Evolutionary conservation across 768 basidiomycete genomes (phyloP), one percentile per base, ranked within the genome.

Genomic region (Russula griseocarnosa): DNA sequence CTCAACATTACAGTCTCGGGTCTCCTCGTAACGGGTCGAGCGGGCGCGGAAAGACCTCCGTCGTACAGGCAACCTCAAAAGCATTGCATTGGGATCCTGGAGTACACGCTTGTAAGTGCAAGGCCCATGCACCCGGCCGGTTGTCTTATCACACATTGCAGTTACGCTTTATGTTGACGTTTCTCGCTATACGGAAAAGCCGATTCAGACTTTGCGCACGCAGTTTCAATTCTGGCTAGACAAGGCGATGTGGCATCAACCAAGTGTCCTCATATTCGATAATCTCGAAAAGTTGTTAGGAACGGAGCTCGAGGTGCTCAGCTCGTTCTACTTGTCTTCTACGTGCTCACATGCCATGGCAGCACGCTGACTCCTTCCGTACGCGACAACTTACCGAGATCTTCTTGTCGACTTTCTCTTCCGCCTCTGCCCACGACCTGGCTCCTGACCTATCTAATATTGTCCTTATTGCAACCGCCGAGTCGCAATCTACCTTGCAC

Each of bases 361-460:
- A 94, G 92, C 90, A 96, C 71, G 81, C 85, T 55, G 90, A 95
- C 71, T 93, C 94, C 0, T 92, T 90, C 71, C 84, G 89, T 9
- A 83, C 85, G 8, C 84, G 91, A 2, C 90, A 91, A 62, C 79
- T 94, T 42, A 85, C 91, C 0, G 88, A 94, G 68, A 73, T 87
- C 3, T 92, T 96, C 73, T 71, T 94, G 3, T 79, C 83, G 6
- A 73, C 85, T 11, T 91, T 85, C 65, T 85, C 86, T 0, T 78
- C 82, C 32, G 40, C 57, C 0, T 78, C 82, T 36, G 76, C 82
- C 63, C 79, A 81, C 30, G 73, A 80, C 58, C 74, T 81, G 26
- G 73, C 85, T 55, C 73, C 80, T 24, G 86, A 89, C 67, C 80
- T 81, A 28, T 78, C 83, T 58, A 89, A 85, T 5, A 79, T 94